Evolutionary conservation across 2,329 filamentous ascomycete genomes (phyloP).

Genomic region (Sporothrix brasiliensis): DNA sequence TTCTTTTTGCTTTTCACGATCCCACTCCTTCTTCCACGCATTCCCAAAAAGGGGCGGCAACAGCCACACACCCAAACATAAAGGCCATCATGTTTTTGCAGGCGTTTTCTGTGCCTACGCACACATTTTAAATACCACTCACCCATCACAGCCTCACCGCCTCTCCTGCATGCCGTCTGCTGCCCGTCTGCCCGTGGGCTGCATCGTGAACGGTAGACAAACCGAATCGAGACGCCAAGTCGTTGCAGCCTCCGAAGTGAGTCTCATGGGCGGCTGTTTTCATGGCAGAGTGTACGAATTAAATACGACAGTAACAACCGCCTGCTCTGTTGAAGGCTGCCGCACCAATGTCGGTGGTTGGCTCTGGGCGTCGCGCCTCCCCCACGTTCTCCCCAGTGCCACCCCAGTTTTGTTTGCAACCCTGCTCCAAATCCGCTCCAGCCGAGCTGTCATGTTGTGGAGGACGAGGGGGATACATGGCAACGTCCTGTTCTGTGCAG

Average conservation of each 20-base stretch:
- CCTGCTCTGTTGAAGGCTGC: background rate
- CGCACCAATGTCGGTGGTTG: background rate
- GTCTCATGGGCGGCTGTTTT: too few relatives aligned
- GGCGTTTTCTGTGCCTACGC: background rate
- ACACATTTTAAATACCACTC: background rate
- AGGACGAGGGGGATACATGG: background rate
- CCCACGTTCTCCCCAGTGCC: slow-evolving; percentile 14
- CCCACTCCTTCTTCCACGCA: background rate
- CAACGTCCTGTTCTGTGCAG: too few relatives aligned
- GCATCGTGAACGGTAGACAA: background rate
- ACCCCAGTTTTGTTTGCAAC: background rate
- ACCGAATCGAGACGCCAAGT: background rate
- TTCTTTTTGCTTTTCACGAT: background rate
- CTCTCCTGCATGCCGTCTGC: background rate
- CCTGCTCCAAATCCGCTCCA: background rate
- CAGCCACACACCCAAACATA: background rate
- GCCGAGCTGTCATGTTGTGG: background rate
- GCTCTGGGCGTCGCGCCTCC: slow-evolving; percentile 18
- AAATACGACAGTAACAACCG: too few relatives aligned
- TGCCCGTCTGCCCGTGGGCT: background rate
- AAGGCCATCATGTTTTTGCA: background rate
- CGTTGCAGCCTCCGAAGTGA: background rate
- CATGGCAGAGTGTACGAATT: too few relatives aligned
- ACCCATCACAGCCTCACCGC: background rate
- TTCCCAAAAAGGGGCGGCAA: slow-evolving; percentile 21